These are phyloP conservation scores for Boeremia exigua DNA, from an alignment of 2,329 filamentous ascomycete species.

Conservation along the genomic window DNA sequence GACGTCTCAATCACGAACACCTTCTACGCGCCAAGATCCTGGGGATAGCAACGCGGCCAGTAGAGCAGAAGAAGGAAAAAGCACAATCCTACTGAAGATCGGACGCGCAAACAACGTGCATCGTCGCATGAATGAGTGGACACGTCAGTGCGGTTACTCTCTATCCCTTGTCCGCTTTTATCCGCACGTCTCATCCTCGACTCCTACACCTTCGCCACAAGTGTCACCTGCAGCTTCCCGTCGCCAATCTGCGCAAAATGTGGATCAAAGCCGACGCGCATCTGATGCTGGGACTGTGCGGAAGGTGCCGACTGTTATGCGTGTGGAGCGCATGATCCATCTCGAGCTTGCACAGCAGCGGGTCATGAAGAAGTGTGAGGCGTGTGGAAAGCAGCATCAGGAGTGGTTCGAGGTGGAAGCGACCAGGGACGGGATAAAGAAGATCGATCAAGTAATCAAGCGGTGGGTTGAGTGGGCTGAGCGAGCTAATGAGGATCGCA, in stretches of 20 bases:
- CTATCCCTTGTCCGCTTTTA: constrained; percentile 90
- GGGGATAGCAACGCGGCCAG: constrained; percentile 23
- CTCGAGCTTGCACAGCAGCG: constrained; percentile 74
- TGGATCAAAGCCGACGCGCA: constrained; percentile 24
- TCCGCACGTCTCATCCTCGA: constrained; percentile 67
- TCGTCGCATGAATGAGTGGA: constrained; percentile 90
- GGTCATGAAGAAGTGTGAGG: constrained; percentile 70
- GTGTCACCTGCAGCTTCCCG: constrained; percentile 27
- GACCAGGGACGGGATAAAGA: constrained; percentile 70
- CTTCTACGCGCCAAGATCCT: constrained; percentile 12
- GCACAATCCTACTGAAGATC: constrained; percentile 72
- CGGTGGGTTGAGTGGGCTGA: constrained; percentile 89
- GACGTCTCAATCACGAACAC: constrained; percentile 13
- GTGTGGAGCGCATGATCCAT: constrained; percentile 89
- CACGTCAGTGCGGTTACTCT: constrained; percentile 87
- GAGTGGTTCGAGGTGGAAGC: constrained; percentile 96
- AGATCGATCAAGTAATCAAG: constrained; percentile 74
- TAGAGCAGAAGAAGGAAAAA: constrained; percentile 36
- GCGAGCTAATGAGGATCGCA: constrained; percentile 15
- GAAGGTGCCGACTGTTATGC: constrained; percentile 84
- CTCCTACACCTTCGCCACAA: constrained; percentile 33
- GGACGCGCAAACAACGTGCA: constrained; percentile 82
- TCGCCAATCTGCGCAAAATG: constrained; percentile 3
- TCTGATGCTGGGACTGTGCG: constrained; percentile 49
- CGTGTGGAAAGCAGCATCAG: constrained; percentile 83